Conservation (phyloP, 2,329 filamentous ascomycete species). For the Metarhizium anisopliae region DNA sequence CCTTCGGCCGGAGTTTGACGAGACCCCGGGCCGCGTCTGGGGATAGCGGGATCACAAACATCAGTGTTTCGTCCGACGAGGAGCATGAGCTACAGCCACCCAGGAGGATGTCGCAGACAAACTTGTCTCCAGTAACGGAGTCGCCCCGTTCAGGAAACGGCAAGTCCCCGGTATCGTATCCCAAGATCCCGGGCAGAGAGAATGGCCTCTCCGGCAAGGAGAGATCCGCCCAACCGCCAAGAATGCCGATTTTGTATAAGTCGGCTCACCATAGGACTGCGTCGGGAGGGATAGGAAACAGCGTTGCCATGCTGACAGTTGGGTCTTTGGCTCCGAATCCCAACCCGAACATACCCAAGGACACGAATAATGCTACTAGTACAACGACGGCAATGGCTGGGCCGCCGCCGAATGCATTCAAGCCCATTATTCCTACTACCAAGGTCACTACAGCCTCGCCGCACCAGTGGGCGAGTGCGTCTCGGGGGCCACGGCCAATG, state of each 20-base stretch:
- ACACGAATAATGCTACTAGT: neutral
- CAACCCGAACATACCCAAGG: constrained; percentile 13
- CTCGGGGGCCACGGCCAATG: neutral
- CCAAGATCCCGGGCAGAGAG: constrained; percentile 17
- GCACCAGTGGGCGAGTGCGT: too few relatives aligned
- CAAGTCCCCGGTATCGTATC: constrained; percentile 23
- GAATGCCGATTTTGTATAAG: constrained; percentile 21
- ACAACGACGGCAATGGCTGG: too few relatives aligned
- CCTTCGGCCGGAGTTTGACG: constrained; percentile 13
- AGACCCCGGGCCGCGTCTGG: constrained; percentile 17
- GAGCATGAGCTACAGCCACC: constrained; percentile 11
- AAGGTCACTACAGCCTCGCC: too few relatives aligned
- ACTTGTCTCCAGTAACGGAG: constrained; percentile 41
- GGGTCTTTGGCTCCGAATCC: neutral
- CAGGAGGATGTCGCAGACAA: constrained; percentile 14
- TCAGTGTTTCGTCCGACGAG: constrained; percentile 21
- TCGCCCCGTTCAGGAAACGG: constrained; percentile 28
- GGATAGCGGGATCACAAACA: constrained; percentile 24
- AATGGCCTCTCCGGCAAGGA: constrained; percentile 8
- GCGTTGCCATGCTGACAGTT: neutral
- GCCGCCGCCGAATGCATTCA: too few relatives aligned
- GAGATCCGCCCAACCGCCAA: constrained; percentile 23
- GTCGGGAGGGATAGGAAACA: neutral
- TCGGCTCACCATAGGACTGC: constrained; percentile 18
- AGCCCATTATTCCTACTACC: too few relatives aligned